Conservation (phyloP, 2,329 filamentous ascomycete genomes). For the Magnaporthiopsis rhizophila region DNA sequence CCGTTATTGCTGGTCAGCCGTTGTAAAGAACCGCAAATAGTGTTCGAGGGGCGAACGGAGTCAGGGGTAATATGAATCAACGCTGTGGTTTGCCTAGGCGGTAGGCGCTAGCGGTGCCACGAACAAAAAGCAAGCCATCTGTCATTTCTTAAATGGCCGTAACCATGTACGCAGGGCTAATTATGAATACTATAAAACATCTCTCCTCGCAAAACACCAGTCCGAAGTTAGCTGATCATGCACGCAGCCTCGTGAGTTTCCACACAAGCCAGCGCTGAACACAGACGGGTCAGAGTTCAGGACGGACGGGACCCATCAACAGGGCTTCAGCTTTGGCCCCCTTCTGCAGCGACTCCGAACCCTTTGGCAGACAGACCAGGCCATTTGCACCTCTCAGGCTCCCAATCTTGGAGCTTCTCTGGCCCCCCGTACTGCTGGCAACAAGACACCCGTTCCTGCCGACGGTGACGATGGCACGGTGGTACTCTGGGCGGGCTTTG, state of each 20-base stretch:
- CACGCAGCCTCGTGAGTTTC: too few relatives aligned
- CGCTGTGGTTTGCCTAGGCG: too few relatives aligned
- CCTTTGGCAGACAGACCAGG: conserved; percentile 65
- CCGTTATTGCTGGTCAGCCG: not conserved
- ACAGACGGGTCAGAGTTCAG: conserved; percentile 12
- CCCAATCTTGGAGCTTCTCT: conserved; percentile 82
- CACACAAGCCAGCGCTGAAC: not conserved
- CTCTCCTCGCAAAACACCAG: not conserved
- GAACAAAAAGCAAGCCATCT: not conserved
- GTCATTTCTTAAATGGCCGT: not conserved
- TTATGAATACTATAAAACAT: not conserved
- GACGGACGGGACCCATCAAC: conserved; percentile 55
- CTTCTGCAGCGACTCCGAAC: conserved; percentile 55
- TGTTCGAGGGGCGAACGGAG: not conserved
- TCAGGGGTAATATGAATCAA: not conserved
- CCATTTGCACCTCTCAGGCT: conserved; percentile 87
- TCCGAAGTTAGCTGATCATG: not conserved
- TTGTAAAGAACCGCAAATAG: not conserved
- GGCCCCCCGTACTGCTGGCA: conserved; percentile 78
- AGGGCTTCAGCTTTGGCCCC: conserved; percentile 69
- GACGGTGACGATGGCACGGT: conserved; percentile 68
- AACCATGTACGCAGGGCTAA: not conserved
- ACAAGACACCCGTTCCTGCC: conserved; percentile 58
- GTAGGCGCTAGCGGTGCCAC: not conserved
- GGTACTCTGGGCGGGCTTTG: conserved; percentile 74